phyloP scores from a whole-genome alignment of 2,329 filamentous ascomycete species.

The Gnomoniopsis smithogilvyi region DNA sequence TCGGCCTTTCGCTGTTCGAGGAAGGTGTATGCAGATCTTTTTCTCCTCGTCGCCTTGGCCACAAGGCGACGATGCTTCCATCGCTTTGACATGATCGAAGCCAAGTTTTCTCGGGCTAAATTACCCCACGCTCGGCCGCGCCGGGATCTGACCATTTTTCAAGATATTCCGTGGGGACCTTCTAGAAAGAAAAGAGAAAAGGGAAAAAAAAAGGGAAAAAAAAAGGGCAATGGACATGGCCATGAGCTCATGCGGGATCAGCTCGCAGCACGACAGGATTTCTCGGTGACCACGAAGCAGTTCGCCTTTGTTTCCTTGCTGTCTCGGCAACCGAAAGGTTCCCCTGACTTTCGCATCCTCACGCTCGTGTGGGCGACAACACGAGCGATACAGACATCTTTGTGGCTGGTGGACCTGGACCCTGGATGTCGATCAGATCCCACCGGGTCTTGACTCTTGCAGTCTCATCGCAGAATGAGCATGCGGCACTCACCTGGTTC shows the following conservation, averaged over 20 bases:
- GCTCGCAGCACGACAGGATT: not conserved
- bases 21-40: not conserved
- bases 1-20: not conserved
- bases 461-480: not conserved
- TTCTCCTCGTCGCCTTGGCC: no score
- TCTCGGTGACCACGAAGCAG: not conserved
- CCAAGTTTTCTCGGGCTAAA: not conserved
- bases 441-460: not conserved
- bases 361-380: not conserved
- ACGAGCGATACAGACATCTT: not conserved
- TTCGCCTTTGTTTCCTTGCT: not conserved
- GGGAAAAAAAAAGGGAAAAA: not conserved
- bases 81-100: not conserved
- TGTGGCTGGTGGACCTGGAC: not conserved
- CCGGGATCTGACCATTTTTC: not conserved
- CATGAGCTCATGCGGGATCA: not conserved
- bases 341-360: no score
- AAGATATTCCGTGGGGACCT: conserved; percentile 6
- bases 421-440: not conserved
- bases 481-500: not conserved
- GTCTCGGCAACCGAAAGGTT: not conserved
- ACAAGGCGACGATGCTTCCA: not conserved
- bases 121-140: not conserved
- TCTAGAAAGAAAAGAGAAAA: conserved; percentile 12
- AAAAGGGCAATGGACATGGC: no score